Base-by-base conservation (phyloP, 352 stramenopile species). In the Peronospora destructor region DNA sequence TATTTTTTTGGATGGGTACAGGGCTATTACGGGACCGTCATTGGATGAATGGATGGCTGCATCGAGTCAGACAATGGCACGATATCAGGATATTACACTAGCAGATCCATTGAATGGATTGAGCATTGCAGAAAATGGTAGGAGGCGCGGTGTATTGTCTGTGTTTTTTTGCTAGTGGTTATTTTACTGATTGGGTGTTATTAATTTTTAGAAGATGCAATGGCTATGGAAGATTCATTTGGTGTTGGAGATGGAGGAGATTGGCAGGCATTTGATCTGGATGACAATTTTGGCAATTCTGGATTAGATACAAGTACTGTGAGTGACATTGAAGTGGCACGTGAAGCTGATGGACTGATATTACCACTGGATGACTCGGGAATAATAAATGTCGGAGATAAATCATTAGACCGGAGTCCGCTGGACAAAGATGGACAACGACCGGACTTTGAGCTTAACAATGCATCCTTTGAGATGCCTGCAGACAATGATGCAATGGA, bases 21-120 rank as follows among this genome's bases (percentile, higher is more conserved):
- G 84, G 49, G 64, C 75, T 0, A 76, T 91, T 42, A 26, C 52
- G 6, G 61, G 75, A 29, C 79, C 75, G 6, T 89, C 78, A 36
- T 53, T 92, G 16, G 77, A 87, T 34, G 82, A 92, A 56, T 95
- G 81, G 84, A 77, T 93, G 42, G 71, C 56, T 11, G 76, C 79
- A 12, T 75, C 84, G 6, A 91, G 76, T 35, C 79, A 91, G 42
- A 91, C 81, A 13, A 64, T 76, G 25, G 79, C 79, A 28, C 76
- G 84, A 48, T 73, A 77, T 0, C 76, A 92, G 49, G 84, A 95
- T 44, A 95, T 95, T 45, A 93, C 80, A 23, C 64, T 95, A 16
- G 79, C 79, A 0, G 73, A 93, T 39, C 68, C 78, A 36, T 48
- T 87, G 14, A 64, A 85, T 14, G 57, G 63, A 33, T 67, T 75